phyloP scores from a whole-genome alignment of 2,329 filamentous ascomycete species.

The Penicillium frequentans region DNA sequence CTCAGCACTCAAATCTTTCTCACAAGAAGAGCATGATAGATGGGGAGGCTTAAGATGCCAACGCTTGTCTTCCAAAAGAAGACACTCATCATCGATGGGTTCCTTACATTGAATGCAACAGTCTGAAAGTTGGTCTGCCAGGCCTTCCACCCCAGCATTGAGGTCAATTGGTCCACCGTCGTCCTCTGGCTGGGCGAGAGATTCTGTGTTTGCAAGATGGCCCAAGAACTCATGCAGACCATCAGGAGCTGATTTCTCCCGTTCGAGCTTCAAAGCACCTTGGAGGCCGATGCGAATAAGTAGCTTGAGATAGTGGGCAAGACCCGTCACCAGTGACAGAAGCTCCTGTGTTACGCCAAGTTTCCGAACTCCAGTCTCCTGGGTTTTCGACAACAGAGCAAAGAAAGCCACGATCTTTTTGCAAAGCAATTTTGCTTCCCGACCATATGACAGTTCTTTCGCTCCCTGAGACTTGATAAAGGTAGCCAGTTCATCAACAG shows the following conservation, averaged over 20 bases:
- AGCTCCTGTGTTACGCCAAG: constrained; percentile 96
- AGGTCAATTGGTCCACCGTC: constrained; percentile 66
- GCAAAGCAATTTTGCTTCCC: constrained; percentile 98
- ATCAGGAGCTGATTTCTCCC: constrained; percentile 71
- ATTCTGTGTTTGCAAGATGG: constrained; percentile 80
- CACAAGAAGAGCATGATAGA: constrained; percentile 69
- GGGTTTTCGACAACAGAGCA: constrained; percentile 87
- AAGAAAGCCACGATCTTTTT: constrained; percentile 99
- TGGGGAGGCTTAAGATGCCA: constrained; percentile 76
- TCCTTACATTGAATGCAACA: constrained; percentile 79
- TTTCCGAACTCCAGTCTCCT: constrained; percentile 85
- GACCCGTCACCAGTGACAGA: constrained; percentile 92
- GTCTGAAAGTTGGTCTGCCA: constrained; percentile 77
- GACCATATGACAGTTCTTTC: constrained; percentile 86
- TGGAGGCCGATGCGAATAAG: constrained; percentile 96
- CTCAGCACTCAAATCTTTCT: constrained; percentile 67
- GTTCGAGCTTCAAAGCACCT: constrained; percentile 85
- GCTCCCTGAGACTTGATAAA: constrained; percentile 68
- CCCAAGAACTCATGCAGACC: constrained; percentile 81
- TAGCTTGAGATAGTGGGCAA: constrained; percentile 96
- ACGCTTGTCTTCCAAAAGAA: constrained; percentile 69
- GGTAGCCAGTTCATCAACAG: constrained; percentile 79
- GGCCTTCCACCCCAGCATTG: constrained; percentile 62
- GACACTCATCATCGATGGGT: constrained; percentile 93
- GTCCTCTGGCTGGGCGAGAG: constrained; percentile 61